Evolutionary conservation across 2,329 filamentous ascomycete species (phyloP), one percentile per base, ranked within the genome.

Genomic region (Onygenales sp.): DNA sequence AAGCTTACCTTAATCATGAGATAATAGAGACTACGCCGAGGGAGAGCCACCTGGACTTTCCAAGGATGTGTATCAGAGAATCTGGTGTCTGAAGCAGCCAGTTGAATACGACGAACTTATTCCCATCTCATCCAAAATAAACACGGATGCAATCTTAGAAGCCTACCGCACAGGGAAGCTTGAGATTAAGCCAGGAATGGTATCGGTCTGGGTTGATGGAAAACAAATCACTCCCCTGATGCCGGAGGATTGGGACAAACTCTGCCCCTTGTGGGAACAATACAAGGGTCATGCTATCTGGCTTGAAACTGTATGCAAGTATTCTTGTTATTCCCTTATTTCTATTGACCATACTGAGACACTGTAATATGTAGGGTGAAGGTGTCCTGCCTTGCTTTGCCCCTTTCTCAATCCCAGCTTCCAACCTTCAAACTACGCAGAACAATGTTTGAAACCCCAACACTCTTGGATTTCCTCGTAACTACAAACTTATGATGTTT

Each of bases 331-430:
- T 44, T 66, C 63, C 44, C 65, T 45, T 50, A 62, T 54, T 14
- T 17, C 17, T 17, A 59, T 67, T 44, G 65, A 2, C 59, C 63
- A 4, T 66, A 67, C 51, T 67, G 67, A 17, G 62, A 78, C 69
- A 67, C 61, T 9, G 63, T 66, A 65, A 68, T 71, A 3, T 64
- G 54, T 1, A 81, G 73, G 10, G 75, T 69, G 49, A 75, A 80
- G 0, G 75, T 75, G 49, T 82, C 75, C 45, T 27, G 4, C 21
- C 21, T 27, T 27, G 21, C 21, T 27, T 27, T 17, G 17, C 17
- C 17, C 17, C 17, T 17, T 17, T 17, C 17, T 17, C 17, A 17
- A 17, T 17, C 17, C 17, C 17, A 17, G 17, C 17, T 17, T 17
- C 17, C 17, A 17, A 17, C 17, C 17, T 17, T 17, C 17, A 17